phyloP scores from a whole-genome alignment of 2,329 filamentous ascomycete species.

The Monosporascus cannonballus region DNA sequence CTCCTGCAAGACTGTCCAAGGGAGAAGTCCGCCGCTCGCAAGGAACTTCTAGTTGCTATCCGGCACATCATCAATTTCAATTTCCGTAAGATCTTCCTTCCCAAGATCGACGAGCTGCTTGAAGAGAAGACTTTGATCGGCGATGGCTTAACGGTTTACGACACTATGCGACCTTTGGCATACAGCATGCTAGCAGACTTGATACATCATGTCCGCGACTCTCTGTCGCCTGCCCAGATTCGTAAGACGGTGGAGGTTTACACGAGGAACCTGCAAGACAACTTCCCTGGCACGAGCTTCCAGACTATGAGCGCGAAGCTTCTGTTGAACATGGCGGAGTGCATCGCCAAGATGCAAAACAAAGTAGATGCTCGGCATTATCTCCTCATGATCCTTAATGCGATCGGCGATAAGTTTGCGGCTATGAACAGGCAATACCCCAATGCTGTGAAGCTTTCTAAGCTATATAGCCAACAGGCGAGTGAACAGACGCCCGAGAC shows the following conservation, averaged over 20 bases:
- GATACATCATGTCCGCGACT: constrained; percentile 92
- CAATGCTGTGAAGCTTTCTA: constrained; percentile 90
- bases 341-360: constrained; percentile 87
- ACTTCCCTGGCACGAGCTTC: constrained; percentile 95
- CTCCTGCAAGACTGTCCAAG: constrained; percentile 89
- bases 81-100: constrained; percentile 88
- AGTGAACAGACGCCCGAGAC: constrained; percentile 60
- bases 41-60: constrained; percentile 93
- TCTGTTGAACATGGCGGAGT: constrained; percentile 95
- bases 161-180: constrained; percentile 89
- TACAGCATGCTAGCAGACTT: constrained; percentile 98
- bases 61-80: constrained; percentile 99
- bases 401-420: constrained; percentile 96
- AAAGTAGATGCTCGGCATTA: constrained; percentile 94
- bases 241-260: constrained; percentile 95
- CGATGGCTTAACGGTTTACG: constrained; percentile 92
- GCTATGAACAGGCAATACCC: constrained; percentile 95
- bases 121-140: constrained; percentile 93
- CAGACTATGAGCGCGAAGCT: constrained; percentile 99
- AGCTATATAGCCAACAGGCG: constrained; percentile 65
- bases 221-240: constrained; percentile 84
- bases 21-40: constrained; percentile 88
- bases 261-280: constrained; percentile 90
- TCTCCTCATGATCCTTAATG: constrained; percentile 93
- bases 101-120: constrained; percentile 89